Evolutionary conservation across 192 early-diverging fungal genomes (phyloP).

Genomic region (Linnemannia elongata): DNA sequence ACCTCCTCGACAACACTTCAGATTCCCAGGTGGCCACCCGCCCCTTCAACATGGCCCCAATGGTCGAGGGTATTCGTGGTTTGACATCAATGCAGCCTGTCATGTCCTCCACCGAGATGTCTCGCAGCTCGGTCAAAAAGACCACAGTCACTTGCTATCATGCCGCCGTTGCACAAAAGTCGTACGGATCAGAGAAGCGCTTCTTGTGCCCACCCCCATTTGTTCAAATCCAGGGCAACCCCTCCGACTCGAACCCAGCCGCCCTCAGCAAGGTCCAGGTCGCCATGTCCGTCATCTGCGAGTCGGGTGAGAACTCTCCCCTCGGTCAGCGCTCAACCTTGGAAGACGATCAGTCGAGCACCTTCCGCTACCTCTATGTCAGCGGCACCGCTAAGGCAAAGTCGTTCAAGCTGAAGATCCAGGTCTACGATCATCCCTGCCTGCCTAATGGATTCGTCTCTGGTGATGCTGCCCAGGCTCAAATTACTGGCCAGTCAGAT

Average conservation of each 20-base stretch:
- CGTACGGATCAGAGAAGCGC: conserved; percentile 93
- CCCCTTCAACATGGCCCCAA: conserved; percentile 28
- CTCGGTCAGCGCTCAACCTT: conserved; percentile 65
- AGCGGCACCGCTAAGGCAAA: conserved; percentile 86
- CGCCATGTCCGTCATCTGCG: conserved; percentile 74
- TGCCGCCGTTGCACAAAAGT: conserved; percentile 91
- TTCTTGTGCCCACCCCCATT: conserved; percentile 85
- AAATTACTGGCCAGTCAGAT: conserved; percentile 32
- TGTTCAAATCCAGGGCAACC: conserved; percentile 65
- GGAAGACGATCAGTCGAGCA: conserved; percentile 69
- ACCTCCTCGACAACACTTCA: not conserved
- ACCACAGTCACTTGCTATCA: conserved; percentile 81
- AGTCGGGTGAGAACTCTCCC: conserved; percentile 66
- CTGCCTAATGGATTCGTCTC: conserved; percentile 46
- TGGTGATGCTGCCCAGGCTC: conserved; percentile 15
- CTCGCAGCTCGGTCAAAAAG: conserved; percentile 28
- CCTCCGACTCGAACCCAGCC: conserved; percentile 54
- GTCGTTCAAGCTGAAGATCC: conserved; percentile 78
- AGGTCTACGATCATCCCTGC: conserved; percentile 62
- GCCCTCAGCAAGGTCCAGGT: conserved; percentile 68
- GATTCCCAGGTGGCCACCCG: not conserved
- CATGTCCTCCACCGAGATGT: conserved; percentile 50
- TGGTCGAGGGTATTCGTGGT: conserved; percentile 28
- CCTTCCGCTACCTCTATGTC: conserved; percentile 84
- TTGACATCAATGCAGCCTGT: not conserved